These are phyloP conservation scores for Phytophthora ohioensis DNA, from an alignment of 352 stramenopile species.

Conservation along the genomic window DNA sequence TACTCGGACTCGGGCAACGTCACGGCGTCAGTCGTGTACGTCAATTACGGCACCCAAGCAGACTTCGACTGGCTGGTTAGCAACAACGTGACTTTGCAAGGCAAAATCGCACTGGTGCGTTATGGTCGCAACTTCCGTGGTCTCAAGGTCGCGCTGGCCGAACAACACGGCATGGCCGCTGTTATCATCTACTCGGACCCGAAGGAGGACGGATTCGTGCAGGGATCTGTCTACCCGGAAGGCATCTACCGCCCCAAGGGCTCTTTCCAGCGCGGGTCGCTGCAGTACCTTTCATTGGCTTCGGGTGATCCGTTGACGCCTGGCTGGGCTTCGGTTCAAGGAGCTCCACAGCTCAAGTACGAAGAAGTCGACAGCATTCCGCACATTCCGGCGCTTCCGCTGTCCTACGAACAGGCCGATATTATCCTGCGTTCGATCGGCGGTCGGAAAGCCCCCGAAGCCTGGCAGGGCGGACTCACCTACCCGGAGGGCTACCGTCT, in stretches of 20 bases:
- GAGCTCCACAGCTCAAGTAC: conserved; percentile 37
- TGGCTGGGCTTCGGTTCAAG: conserved; percentile 44
- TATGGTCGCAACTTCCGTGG: conserved; percentile 66
- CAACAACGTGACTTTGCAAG: conserved; percentile 56
- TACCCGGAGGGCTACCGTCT: conserved; percentile 66
- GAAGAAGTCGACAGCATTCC: conserved; percentile 59
- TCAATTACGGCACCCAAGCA: conserved; percentile 51
- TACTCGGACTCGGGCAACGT: conserved; percentile 49
- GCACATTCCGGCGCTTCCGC: conserved; percentile 39
- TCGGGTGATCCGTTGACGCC: conserved; percentile 63
- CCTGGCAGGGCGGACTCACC: conserved; percentile 61
- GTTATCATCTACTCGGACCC: conserved; percentile 84
- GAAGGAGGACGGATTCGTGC: conserved; percentile 67
- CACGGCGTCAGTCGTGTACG: conserved; percentile 51
- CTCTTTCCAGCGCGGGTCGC: conserved; percentile 74
- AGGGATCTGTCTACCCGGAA: conserved; percentile 65
- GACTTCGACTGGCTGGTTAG: conserved; percentile 73
- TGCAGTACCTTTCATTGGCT: conserved; percentile 69
- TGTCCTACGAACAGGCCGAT: conserved; percentile 70
- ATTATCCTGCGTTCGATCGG: conserved; percentile 63
- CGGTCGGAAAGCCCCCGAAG: conserved; percentile 49
- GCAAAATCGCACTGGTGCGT: conserved; percentile 69
- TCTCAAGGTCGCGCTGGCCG: conserved; percentile 71
- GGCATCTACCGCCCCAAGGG: conserved; percentile 63
- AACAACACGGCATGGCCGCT: conserved; percentile 56